Evolutionary conservation across 164 flowering plant genomes (phyloP).

Genomic region (Paratinospora sagittata): DNA sequence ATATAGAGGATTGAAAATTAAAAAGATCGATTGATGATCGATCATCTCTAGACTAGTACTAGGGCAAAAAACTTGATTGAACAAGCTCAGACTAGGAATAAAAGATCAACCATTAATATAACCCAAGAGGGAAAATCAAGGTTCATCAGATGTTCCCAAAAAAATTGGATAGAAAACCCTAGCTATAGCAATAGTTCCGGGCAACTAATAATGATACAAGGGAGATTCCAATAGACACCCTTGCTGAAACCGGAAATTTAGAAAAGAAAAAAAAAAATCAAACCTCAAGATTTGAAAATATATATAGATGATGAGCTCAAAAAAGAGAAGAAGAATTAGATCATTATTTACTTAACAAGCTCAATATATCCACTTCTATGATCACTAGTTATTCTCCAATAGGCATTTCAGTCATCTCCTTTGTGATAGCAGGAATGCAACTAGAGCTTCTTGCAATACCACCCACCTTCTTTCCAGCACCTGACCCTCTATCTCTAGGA

Average conservation of each 20-base stretch:
- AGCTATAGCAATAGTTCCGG: neutral
- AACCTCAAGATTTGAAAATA: neutral
- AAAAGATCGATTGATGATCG: neutral
- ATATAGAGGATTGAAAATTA: neutral
- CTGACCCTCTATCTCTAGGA: conserved; percentile 31
- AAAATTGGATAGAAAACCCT: neutral
- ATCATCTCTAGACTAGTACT: neutral
- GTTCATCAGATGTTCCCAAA: neutral
- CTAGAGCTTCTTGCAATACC: conserved; percentile 70
- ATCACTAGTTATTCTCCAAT: too few relatives aligned
- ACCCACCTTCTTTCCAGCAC: conserved; percentile 18
- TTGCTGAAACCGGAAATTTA: neutral
- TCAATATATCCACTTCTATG: neutral
- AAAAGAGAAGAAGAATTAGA: neutral
- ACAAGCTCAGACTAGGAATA: neutral
- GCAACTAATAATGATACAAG: neutral
- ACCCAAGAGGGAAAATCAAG: neutral
- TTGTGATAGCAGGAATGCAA: conserved; percentile 72
- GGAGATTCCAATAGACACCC: conserved; percentile 1
- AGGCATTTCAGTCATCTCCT: conserved; percentile 32
- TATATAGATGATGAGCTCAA: neutral
- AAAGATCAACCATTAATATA: neutral
- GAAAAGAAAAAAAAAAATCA: neutral
- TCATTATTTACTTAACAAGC: neutral
- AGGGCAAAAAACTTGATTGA: neutral